Evolutionary conservation across 768 basidiomycete species (phyloP), one percentile per base, ranked within the genome.

Genomic region (Lentinula guzmanii): DNA sequence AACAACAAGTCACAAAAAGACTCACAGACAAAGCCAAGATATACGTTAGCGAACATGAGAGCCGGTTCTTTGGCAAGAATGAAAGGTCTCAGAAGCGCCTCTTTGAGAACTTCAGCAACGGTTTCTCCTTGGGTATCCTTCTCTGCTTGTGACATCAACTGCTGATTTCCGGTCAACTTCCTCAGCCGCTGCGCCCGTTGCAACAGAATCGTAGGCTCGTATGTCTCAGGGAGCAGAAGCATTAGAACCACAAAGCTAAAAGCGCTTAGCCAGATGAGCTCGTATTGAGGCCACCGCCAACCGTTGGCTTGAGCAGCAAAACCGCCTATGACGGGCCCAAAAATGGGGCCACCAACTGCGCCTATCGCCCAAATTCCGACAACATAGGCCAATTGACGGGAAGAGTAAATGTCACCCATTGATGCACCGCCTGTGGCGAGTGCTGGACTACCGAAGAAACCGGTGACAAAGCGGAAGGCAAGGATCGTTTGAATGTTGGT

Each of bases 201-300:
- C 50, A 72, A 67, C 3, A 75, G 66, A 37, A 75, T 70, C 5
- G 63, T 70, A 13, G 65, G 65, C 42, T 43, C 65, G 34, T 64
- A 66, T 0, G 74, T 74, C 66, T 75, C 74, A 2, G 74, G 74
- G 24, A 70, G 65, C 54, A 71, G 65, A 16, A 72, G 66, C 43
- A 70, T 62, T 5, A 75, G 64, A 13, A 74, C 57, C 5, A 69
- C 60, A 24, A 74, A 48, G 6, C 72, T 55, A 16, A 66, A 63
- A 7, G 66, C 64, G 2, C 69, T 68, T 46, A 75, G 66, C 73
- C 73, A 75, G 28, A 74, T 50, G 33, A 75, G 65, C 63, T 71
- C 71, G 67, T 70, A 71, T 55, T 72, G 69, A 5, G 74, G 73
- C 73, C 74, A 75, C 11, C 65, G 66, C 74, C 74, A 75, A 5